Evolutionary conservation across 2,329 filamentous ascomycete species (phyloP), one percentile per base, ranked within the genome.

Genomic region (Gyromitra esculenta): DNA sequence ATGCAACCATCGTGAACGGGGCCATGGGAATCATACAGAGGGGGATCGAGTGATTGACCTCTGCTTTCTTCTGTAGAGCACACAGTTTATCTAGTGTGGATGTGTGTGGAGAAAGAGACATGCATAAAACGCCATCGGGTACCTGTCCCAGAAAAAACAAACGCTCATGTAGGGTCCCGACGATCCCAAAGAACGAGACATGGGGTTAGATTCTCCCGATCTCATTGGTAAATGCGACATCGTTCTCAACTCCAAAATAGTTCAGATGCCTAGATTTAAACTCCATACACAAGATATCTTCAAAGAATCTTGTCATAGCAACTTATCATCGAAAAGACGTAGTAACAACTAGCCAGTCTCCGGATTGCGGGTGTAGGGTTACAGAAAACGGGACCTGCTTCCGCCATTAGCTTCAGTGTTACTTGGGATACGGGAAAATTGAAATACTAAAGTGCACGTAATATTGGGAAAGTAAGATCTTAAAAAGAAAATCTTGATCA

Each of bases 131-230:
- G 54, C 66, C 54, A 60, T 69, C 66, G 54, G 66, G 66, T 69
- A 69, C 54, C 66, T 69, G 54, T 69, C 66, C 66, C 66, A 69
- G 66, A 69, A 69, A 69, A 69, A 50, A 54, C 48, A 67, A 69
- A 25, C 41, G 8, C 6, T 50, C 25, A 69, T 60, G 66, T 69
- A 69, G 39, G 54, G 66, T 48, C 65, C 65, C 65, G 65, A 18
- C 65, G 65, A 69, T 69, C 63, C 63, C 25, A 59, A 59, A 50
- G 56, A 5, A n/a, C 56, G 6, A 60, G 35, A 18, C 56, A 60
- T 60, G 35, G 56, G 21, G 63, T 21, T 11, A 13, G 52, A n/a
- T 25, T 7, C 15, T 31, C 41, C 65, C 39, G 52, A 69, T 69
- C n/a, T 18, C 9, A 69, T 59, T 69, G 66, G 66, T 69, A 50